phyloP scores from a whole-genome alignment of 2,329 filamentous ascomycete genomes.

The Fusarium mundagurra region DNA sequence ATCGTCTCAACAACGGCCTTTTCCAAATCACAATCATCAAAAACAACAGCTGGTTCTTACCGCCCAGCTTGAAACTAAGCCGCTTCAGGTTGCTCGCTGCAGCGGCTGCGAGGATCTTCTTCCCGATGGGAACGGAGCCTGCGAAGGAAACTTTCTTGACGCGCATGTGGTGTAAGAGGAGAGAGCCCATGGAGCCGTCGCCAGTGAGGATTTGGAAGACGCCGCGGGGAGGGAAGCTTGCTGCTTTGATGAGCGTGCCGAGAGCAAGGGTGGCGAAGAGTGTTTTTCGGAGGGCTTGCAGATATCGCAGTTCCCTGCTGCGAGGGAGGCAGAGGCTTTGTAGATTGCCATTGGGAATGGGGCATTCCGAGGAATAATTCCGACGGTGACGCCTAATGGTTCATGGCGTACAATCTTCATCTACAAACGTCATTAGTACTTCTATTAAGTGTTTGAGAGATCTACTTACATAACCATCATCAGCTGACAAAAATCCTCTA shows the following conservation, averaged over 20 bases:
- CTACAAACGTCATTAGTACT: background rate
- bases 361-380: fast-evolving
- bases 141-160: background rate
- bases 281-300: background rate
- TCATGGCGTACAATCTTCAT: background rate
- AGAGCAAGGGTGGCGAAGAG: background rate
- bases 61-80: background rate
- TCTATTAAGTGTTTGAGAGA: fast-evolving
- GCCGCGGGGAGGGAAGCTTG: background rate
- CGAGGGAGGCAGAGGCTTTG: too few species aligned
- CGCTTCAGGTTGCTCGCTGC: background rate
- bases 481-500: fast-evolving
- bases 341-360: background rate
- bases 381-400: fast-evolving
- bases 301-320: background rate
- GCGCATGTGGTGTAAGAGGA: background rate
- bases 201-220: background rate
- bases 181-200: fast-evolving
- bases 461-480: fast-evolving
- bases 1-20: background rate
- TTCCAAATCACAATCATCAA: background rate
- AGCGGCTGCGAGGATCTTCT: background rate
- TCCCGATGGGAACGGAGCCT: background rate
- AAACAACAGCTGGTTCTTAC: background rate
- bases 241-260: background rate